phyloP scores from a whole-genome alignment of 164 flowering plant species.

The Annona cherimola region DNA sequence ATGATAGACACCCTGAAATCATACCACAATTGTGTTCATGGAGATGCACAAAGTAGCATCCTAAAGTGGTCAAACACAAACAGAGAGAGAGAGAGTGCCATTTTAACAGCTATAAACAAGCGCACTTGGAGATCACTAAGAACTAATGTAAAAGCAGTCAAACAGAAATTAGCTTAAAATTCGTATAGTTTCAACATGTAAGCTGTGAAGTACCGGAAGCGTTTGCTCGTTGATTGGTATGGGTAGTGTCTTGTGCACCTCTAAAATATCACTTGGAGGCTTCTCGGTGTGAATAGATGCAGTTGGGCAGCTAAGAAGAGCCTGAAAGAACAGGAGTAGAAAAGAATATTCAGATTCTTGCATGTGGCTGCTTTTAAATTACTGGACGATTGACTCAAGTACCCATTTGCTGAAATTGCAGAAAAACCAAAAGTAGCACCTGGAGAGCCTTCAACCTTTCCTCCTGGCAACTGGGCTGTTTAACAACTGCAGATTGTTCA shows the following conservation, averaged over 20 bases:
- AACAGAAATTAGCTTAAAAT: too few species aligned
- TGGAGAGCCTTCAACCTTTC: conserved; percentile 51
- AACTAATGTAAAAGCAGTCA: too few species aligned
- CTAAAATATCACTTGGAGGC: conserved; percentile 36
- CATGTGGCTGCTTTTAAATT: not conserved
- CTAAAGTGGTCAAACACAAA: not conserved
- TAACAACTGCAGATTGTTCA: conserved; percentile 44
- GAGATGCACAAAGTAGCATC: not conserved
- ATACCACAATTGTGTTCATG: not conserved
- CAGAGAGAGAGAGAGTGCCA: too few species aligned
- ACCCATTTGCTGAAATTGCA: not conserved
- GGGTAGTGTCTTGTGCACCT: conserved; percentile 54
- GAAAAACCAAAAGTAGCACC: conserved; percentile 18
- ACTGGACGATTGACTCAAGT: not conserved
- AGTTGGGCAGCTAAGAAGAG: conserved; percentile 56
- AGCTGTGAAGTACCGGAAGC: conserved; percentile 30
- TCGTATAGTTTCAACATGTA: too few species aligned
- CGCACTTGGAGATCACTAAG: too few species aligned
- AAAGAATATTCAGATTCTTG: not conserved
- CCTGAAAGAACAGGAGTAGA: conserved; percentile 22
- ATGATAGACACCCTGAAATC: conserved; percentile 51
- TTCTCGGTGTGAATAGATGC: conserved; percentile 52
- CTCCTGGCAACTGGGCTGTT: conserved; percentile 41
- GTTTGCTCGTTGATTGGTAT: conserved; percentile 38
- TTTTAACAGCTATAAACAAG: too few species aligned